Base-by-base conservation (phyloP, 163 green algal genomes). In the Scenedesmus sp. region DNA sequence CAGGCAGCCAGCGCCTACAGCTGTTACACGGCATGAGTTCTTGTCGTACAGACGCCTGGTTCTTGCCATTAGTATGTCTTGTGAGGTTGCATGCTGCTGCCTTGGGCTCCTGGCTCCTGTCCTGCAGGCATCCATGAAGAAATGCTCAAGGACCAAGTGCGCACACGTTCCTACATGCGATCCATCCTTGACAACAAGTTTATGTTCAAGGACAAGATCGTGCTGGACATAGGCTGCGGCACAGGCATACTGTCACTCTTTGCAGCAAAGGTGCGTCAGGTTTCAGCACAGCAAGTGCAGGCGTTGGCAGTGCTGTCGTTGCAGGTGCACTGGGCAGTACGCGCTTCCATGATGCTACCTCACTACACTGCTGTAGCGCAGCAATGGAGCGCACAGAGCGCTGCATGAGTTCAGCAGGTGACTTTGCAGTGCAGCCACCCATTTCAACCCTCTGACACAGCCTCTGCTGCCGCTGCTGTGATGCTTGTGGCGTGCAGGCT, bases 241-340 rank as follows among this genome's bases (percentile, higher is more conserved):
- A 99, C 98, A 6, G 98, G 98, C 91, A 99, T 99, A 88, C 94
- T 99, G 1, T 99, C 96, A 23, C 93, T 99, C 0, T 99, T 99
- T 94, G 95, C 95, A 60, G 97, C 98, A n/a, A 97, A 98, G 95
- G 96, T 95, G 70, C 5, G 70, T 52, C 70, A 52, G 3, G 52
- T 70, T 1, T n/a, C 34, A 20, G 62, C 18, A 57, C 18, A 77
- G 20, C 46, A 70, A 46, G 34, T 46, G 34, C 34, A 46, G 34
- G 13, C 23, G 9, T 12, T 59, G 56, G 59, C 62, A 67, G 55
- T 67, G 55, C n/a, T 59, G 46, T 23, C 9, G 18, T 15, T n/a
- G 77, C 9, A n/a, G 46, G 52, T 26, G 34, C 7, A 26, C 77
- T 16, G 46, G 70, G 77, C 12, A 62, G 9, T 15, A 46, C 34